Conservation (phyloP, 148 eudicot genomes). For the Amaranthus cruentus region DNA sequence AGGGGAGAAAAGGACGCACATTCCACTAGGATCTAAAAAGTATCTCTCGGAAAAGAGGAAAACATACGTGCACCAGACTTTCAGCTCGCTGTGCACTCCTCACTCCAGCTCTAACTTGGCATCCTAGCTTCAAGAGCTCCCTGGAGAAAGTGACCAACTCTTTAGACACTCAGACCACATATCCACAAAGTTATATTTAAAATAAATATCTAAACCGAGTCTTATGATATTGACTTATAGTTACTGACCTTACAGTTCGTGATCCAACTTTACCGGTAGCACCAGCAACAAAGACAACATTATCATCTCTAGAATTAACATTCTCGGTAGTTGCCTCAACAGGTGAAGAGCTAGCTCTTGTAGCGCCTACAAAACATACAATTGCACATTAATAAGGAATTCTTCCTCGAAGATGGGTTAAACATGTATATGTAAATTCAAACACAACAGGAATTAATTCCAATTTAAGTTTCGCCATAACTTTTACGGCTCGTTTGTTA, state of each 20-base stretch:
- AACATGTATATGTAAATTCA: background rate
- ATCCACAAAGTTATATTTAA: background rate
- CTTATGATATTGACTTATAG: background rate
- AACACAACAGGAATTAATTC: background rate
- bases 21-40: background rate
- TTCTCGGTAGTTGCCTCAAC: conserved; percentile 33
- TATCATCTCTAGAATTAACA: conserved; percentile 37
- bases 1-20: background rate
- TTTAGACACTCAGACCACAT: conserved; percentile 10
- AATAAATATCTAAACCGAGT: conserved; percentile 3
- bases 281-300: conserved; percentile 86
- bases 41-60: background rate
- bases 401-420: background rate
- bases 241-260: conserved; percentile 70
- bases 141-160: conserved; percentile 34
- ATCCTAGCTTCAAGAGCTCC: conserved; percentile 88
- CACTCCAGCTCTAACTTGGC: conserved; percentile 81
- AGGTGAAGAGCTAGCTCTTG: conserved; percentile 35
- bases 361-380: conserved; percentile 31
- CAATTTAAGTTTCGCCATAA: background rate
- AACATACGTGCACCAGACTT: conserved; percentile 62
- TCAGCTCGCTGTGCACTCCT: conserved; percentile 76
- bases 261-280: conserved; percentile 97
- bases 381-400: background rate
- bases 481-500: background rate